Conservation (phyloP, 2,329 filamentous ascomycete genomes). For the Cercospora sojina region DNA sequence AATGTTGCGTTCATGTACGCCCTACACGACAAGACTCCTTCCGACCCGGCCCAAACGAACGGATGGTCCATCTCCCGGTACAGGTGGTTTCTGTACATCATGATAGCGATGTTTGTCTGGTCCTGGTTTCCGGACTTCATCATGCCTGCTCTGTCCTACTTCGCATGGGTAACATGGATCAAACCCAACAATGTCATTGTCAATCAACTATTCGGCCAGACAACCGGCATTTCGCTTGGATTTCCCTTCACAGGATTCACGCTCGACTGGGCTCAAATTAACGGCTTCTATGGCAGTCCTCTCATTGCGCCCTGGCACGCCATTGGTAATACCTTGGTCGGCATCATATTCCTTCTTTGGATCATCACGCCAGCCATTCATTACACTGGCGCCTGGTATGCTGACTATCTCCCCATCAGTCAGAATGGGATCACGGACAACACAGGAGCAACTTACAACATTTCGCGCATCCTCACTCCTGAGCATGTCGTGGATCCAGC, state of each 20-base stretch:
- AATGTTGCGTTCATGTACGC: conserved; percentile 60
- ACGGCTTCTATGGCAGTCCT: conserved; percentile 74
- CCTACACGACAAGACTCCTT: conserved; percentile 54
- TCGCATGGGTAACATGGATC: conserved; percentile 83
- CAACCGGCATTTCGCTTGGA: conserved; percentile 30
- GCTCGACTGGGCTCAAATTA: conserved; percentile 85
- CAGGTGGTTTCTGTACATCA: conserved; percentile 78
- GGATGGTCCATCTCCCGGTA: conserved; percentile 81
- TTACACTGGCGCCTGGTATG: conserved; percentile 76
- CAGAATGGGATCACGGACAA: conserved; percentile 85
- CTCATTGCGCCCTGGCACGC: conserved; percentile 41
- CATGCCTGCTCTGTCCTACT: conserved; percentile 82
- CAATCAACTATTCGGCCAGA: conserved; percentile 31
- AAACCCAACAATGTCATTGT: conserved; percentile 78
- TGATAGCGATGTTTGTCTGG: conserved; percentile 68
- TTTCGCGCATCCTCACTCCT: conserved; percentile 72
- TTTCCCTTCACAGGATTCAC: conserved; percentile 65
- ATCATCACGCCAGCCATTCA: conserved; percentile 30
- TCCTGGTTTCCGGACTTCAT: conserved; percentile 79
- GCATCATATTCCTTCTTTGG: conserved; percentile 28
- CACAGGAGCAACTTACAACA: conserved; percentile 78
- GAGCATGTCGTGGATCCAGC: conserved; percentile 76
- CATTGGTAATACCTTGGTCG: conserved; percentile 31
- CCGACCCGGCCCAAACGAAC: conserved; percentile 54
- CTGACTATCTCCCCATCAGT: conserved; percentile 81